These are phyloP conservation scores for Penicillium cosmopolitanum DNA, from an alignment of 495 filamentous ascomycete genomes.

Conservation along the genomic window DNA sequence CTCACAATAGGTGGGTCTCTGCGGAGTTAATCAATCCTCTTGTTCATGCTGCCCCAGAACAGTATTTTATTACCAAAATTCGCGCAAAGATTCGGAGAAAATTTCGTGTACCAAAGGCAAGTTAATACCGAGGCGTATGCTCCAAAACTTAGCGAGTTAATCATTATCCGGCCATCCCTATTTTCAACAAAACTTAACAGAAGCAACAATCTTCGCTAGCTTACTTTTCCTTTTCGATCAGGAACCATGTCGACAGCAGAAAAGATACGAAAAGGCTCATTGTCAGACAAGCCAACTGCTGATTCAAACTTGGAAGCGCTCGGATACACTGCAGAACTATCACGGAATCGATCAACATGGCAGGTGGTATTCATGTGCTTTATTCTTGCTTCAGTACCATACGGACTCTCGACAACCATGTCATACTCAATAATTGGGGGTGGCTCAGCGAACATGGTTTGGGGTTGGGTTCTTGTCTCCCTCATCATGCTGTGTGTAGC, in stretches of 20 bases:
- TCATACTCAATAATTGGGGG: slow-evolving; percentile 62
- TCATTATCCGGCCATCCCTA: neutral
- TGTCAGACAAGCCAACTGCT: slow-evolving; percentile 7
- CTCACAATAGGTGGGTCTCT: neutral
- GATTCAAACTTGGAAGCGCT: slow-evolving; percentile 37
- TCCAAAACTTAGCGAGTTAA: neutral
- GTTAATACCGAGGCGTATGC: neutral
- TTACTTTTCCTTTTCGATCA: neutral
- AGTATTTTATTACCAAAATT: neutral
- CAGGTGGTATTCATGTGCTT: slow-evolving; percentile 40
- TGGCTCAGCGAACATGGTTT: slow-evolving; percentile 61
- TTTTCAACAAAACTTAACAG: neutral
- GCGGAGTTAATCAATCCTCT: neutral
- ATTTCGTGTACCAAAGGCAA: neutral
- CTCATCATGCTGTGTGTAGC: slow-evolving; percentile 66
- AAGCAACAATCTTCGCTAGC: neutral
- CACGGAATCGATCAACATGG: slow-evolving; percentile 54
- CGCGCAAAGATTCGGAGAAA: neutral
- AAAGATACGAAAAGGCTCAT: neutral
- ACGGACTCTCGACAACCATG: slow-evolving; percentile 63
- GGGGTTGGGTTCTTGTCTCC: slow-evolving; percentile 64
- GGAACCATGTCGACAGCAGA: neutral
- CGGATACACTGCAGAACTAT: slow-evolving; percentile 59
- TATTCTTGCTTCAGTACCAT: slow-evolving; percentile 56
- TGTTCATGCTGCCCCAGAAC: neutral